These are phyloP conservation scores for Phaffia tasmanica DNA, from an alignment of 768 basidiomycete species.

Conservation along the genomic window DNA sequence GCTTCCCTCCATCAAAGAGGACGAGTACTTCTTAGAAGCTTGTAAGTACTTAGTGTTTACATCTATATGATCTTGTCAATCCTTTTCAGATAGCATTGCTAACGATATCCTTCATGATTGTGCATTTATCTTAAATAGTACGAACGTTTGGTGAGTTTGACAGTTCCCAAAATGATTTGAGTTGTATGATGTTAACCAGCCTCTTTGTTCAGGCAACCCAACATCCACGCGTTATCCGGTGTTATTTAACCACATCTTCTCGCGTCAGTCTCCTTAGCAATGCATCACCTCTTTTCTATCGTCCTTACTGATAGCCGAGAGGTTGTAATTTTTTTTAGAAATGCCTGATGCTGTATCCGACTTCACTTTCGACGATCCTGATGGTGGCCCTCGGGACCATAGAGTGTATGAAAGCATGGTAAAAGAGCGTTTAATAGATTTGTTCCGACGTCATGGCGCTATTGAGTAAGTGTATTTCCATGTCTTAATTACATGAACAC, in stretches of 20 bases:
- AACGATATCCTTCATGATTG: not conserved
- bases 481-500: not conserved
- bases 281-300: not conserved
- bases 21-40: slow-evolving; percentile 26
- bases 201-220: slow-evolving; percentile 8
- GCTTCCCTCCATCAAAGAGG: slow-evolving; percentile 24
- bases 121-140: not conserved
- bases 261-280: slow-evolving; percentile 1
- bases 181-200: too few species aligned
- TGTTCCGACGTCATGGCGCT: slow-evolving; percentile 82
- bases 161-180: too few species aligned
- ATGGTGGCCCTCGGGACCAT: slow-evolving; percentile 19
- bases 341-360: slow-evolving; percentile 24
- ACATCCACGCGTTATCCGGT: slow-evolving; percentile 20
- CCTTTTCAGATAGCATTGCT: not conserved
- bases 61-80: too few species aligned
- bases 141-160: slow-evolving; percentile 3
- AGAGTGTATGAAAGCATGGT: slow-evolving; percentile 42
- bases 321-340: not conserved
- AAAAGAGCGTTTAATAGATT: slow-evolving; percentile 58
- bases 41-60: slow-evolving; percentile 1
- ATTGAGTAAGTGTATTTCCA: slow-evolving; percentile 43
- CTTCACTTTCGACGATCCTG: slow-evolving; percentile 25
- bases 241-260: slow-evolving; percentile 23
- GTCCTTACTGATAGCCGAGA: not conserved